These are phyloP conservation scores for Ophiocordyceps unilateralis DNA, from an alignment of 2,329 filamentous ascomycete species.

Conservation along the genomic window DNA sequence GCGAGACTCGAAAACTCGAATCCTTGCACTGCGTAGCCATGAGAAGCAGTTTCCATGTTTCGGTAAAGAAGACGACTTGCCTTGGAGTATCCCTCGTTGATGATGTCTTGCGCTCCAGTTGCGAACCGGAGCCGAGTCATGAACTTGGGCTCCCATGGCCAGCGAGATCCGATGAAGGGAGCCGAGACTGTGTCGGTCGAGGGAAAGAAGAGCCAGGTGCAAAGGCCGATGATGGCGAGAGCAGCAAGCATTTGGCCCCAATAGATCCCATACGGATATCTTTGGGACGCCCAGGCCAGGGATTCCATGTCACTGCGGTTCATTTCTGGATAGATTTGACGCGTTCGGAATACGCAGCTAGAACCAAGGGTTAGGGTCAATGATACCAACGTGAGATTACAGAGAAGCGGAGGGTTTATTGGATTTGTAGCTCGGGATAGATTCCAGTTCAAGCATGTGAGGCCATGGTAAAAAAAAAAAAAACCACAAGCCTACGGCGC, in stretches of 20 bases:
- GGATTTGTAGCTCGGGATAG: too few species aligned
- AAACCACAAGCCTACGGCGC: too few species aligned
- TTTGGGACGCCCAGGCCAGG: background rate
- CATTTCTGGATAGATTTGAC: background rate
- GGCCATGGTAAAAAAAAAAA: too few species aligned
- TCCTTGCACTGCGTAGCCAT: slow-evolving; percentile 1
- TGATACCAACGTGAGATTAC: too few species aligned
- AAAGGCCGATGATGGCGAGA: background rate
- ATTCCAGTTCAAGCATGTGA: too few species aligned
- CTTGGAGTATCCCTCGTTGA: slow-evolving; percentile 3
- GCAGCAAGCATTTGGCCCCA: background rate
- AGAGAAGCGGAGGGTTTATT: too few species aligned
- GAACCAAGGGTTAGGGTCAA: too few species aligned
- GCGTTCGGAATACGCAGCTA: too few species aligned
- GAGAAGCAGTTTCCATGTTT: background rate
- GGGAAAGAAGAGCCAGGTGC: background rate
- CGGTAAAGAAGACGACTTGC: background rate
- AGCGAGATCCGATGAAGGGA: slow-evolving; percentile 2
- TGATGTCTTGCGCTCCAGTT: slow-evolving; percentile 1
- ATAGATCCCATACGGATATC: background rate
- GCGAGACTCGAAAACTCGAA: slow-evolving; percentile 3
- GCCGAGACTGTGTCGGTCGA: background rate
- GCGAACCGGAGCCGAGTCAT: slow-evolving; percentile 2
- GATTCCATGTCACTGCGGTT: background rate
- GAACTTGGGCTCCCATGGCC: slow-evolving; percentile 1